Evolutionary conservation across 345 rosid genomes (phyloP), one percentile per base, ranked within the genome.

Genomic region (Eucalyptus regnans): DNA sequence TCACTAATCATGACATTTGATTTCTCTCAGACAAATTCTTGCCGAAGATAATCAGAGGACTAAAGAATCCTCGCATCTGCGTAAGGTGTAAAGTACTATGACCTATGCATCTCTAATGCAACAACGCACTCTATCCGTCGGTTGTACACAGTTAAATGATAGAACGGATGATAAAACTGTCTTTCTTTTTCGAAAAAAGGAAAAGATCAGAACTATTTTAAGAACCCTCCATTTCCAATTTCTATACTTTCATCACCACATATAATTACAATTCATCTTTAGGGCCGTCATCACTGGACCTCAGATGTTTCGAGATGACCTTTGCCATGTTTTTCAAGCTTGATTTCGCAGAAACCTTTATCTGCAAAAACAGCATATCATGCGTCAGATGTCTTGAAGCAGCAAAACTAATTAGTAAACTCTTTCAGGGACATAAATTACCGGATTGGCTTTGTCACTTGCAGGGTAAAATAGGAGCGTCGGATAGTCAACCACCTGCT

Each of bases 401-500:
- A 15, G 37, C 85, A 33, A 86, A n/a, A 50, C 27, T 16, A 43
- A 50, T 23, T 51, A 8, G 31, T 17, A 56, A 85, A 46, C 18
- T 12, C 6, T 88, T 43, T 17, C 16, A 27, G 44, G 29, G 54
- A 31, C 41, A 29, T 79, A 43, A 37, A 25, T 90, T 94, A 95
- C 98, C 93, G 96, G 97, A 62, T 92, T 96, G 84, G 93, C 89
- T 90, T 96, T 97, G 89, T 94, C 94, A 50, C 90, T 92, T 0
- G 93, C 93, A 12, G 95, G 94, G 93, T 95, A 96, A 79, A 96
- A 92, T 29, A 96, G 90, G 88, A 96, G 94, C 7, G 94, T 87
- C 1, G 97, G 99, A 89, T 94, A 97, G 90, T 96, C 96, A 79
- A 92, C 91, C 41, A 93, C 94, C 99, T 97, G 94, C 84, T 46